Evolutionary conservation across 2,329 filamentous ascomycete genomes (phyloP).

Genomic region (Aureobasidium lini): DNA sequence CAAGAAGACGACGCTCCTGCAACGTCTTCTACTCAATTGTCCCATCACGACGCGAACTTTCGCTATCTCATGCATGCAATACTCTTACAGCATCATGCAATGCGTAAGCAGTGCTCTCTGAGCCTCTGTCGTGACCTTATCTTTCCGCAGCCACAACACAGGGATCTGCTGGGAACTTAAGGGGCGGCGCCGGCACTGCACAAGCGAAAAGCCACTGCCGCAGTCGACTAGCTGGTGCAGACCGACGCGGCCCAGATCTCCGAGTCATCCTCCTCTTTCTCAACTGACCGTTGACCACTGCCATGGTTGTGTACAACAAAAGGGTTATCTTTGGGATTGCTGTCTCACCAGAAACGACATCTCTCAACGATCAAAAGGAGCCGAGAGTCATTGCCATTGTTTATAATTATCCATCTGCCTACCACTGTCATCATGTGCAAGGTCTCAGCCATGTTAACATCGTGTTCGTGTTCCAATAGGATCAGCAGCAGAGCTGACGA

Average conservation of each 20-base stretch:
- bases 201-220: slow-evolving; percentile 11
- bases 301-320: not conserved
- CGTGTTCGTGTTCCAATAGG: not conserved
- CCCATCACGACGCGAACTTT: not conserved
- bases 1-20: not conserved
- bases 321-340: not conserved
- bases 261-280: not conserved
- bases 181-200: not conserved
- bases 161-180: not conserved
- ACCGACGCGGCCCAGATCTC: not conserved
- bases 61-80: slow-evolving; percentile 2
- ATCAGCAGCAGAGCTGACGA: not conserved
- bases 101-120: not conserved
- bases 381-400: not conserved
- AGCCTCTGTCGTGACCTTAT: not conserved
- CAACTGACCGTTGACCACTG: not conserved
- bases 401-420: not conserved
- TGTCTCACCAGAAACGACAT: not conserved
- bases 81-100: not conserved
- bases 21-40: not conserved
- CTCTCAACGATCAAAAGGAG: not conserved
- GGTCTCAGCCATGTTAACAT: not conserved
- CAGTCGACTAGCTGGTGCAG: not conserved
- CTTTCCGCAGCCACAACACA: not conserved
- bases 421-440: not conserved